Percentiles rank a stretch among this genome's conserved stretches.
Conservation (phyloP, 1,139 yeast species). For the Suhomyces taliae region DNA sequence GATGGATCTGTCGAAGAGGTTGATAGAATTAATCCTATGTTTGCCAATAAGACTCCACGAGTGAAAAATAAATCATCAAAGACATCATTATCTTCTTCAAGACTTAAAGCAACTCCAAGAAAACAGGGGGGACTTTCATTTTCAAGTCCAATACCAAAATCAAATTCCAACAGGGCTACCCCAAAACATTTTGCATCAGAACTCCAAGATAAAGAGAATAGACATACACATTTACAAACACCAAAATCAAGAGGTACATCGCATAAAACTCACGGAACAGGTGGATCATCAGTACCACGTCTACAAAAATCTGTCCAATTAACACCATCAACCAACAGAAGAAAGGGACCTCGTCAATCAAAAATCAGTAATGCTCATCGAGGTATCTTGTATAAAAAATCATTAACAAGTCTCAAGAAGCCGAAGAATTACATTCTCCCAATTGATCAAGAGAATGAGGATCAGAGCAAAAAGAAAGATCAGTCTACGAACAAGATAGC, state of each 20-base stretch:
- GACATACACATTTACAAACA: background rate
- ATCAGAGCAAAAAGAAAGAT: too few relatives aligned
- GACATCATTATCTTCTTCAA: too few relatives aligned
- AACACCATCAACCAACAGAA: too few relatives aligned
- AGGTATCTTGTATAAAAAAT: conserved; percentile 9
- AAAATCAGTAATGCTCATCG: background rate
- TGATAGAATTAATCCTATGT: conserved; percentile 23
- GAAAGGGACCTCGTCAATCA: background rate
- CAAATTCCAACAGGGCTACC: background rate
- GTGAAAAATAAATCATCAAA: background rate
- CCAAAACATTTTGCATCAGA: background rate
- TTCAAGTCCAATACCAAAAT: background rate
- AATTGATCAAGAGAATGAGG: background rate
- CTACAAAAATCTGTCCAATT: background rate
- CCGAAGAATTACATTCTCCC: background rate
- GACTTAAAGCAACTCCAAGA: background rate
- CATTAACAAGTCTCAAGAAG: background rate
- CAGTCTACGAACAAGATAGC: too few relatives aligned
- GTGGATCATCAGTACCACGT: background rate
- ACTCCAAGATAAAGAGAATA: background rate
- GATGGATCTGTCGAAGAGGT: conserved; percentile 18
- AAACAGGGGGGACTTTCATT: background rate
- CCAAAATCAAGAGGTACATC: background rate
- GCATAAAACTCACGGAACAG: too few relatives aligned
- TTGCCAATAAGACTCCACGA: conserved; percentile 10